Percentiles rank a stretch among this genome's conserved stretches.
phyloP scores from a whole-genome alignment of 2,329 filamentous ascomycete species.

The Diatrype stigma region DNA sequence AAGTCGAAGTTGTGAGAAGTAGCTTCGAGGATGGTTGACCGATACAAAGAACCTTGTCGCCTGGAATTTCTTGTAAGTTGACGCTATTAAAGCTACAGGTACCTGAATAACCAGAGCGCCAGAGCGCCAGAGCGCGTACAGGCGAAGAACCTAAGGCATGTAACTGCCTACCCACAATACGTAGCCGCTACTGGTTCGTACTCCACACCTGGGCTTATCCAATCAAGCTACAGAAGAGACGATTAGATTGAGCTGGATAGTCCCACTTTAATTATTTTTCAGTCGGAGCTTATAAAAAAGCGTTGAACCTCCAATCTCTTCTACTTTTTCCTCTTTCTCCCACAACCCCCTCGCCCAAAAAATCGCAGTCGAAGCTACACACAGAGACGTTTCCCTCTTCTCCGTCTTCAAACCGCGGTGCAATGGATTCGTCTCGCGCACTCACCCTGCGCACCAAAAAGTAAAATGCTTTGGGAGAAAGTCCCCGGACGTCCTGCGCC shows the following conservation, averaged over 20 bases:
- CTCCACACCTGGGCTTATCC: not conserved
- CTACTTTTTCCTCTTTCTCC: constrained; percentile 34
- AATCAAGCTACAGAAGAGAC: not conserved
- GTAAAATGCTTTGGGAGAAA: constrained; percentile 94
- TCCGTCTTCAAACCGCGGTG: constrained; percentile 32
- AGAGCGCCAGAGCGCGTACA: no score
- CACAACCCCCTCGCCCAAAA: constrained; percentile 88
- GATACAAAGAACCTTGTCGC: no score
- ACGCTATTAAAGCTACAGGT: no score
- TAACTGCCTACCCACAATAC: no score
- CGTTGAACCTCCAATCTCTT: constrained; percentile 15
- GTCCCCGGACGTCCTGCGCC: constrained; percentile 82
- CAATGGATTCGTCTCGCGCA: constrained; percentile 17
- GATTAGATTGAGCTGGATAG: not conserved
- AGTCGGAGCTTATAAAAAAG: constrained; percentile 14
- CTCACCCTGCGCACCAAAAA: not conserved
- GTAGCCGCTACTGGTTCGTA: no score
- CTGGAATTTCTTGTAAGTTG: no score
- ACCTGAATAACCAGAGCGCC: no score
- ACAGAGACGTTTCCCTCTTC: constrained; percentile 63
- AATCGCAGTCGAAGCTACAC: constrained; percentile 99
- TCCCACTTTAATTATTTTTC: not conserved
- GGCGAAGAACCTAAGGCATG: no score
- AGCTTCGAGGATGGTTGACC: no score
- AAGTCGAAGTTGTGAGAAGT: no score